Percentiles rank a stretch among this genome's conserved stretches.
Conservation (phyloP, 108 stramenopile species). For the Chaetoceros tenuissimus region DNA sequence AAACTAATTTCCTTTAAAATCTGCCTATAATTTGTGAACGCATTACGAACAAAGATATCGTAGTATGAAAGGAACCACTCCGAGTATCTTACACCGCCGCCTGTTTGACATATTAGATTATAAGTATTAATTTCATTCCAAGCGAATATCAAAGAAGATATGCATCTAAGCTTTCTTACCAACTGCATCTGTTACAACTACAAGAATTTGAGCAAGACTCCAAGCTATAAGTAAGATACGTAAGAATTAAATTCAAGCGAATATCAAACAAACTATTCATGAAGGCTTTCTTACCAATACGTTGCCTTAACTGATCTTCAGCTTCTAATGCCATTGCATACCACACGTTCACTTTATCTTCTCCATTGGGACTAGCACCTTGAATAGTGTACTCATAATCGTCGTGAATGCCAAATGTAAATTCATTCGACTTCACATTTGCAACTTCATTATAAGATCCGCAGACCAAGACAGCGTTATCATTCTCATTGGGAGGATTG, state of each 20-base stretch:
- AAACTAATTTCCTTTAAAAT: constrained; percentile 58
- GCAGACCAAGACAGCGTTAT: constrained; percentile 19
- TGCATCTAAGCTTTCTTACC: too few species aligned
- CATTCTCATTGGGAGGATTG: neutral
- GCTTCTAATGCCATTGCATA: constrained; percentile 16
- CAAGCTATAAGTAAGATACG: too few species aligned
- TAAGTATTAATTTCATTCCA: too few species aligned
- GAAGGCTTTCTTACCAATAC: constrained; percentile 79
- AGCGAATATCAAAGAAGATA: too few species aligned
- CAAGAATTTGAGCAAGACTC: too few species aligned
- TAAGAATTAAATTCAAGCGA: too few species aligned
- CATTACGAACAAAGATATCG: constrained; percentile 66
- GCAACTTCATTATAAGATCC: constrained; percentile 40
- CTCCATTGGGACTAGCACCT: neutral
- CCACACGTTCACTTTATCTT: constrained; percentile 17
- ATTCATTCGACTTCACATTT: constrained; percentile 4
- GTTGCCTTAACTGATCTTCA: constrained; percentile 62
- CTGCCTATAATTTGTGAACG: constrained; percentile 74
- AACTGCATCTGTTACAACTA: constrained; percentile 8
- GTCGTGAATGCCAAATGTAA: neutral
- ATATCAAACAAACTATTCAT: too few species aligned
- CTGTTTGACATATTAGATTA: too few species aligned
- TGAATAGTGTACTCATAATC: neutral
- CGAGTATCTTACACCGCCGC: constrained; percentile 1
- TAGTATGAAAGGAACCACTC: constrained; percentile 40